A percentile compares a stretch with the other conserved stretches of the same genome.
Conservation (phyloP, 148 eudicot genomes). For the Agrostemma githago region DNA sequence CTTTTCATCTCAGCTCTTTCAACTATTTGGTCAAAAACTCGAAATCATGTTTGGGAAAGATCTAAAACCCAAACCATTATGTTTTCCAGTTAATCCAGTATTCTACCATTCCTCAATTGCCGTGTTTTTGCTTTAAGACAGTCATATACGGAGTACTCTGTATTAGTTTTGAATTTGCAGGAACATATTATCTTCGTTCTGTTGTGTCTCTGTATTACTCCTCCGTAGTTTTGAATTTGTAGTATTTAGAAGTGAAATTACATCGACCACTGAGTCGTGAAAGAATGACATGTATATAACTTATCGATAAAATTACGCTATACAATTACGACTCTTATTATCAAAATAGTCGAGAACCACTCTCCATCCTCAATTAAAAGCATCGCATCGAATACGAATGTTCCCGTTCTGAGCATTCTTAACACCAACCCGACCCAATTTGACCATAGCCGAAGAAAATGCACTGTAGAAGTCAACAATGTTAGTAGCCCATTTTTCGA, state of each 20-base stretch:
- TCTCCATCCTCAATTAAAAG: conserved; percentile 19
- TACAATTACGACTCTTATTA: background rate
- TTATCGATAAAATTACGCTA: background rate
- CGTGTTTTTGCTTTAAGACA: background rate
- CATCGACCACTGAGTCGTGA: too few species aligned
- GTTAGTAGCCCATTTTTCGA: conserved; percentile 33
- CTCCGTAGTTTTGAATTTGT: too few species aligned
- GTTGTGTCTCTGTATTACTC: background rate
- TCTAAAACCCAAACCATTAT: background rate
- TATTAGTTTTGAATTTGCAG: background rate
- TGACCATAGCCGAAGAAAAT: conserved; percentile 34
- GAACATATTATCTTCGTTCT: background rate
- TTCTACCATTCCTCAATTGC: too few species aligned
- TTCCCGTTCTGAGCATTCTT: conserved; percentile 20
- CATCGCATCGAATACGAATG: conserved; percentile 29
- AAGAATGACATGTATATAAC: background rate
- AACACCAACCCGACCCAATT: conserved; percentile 35
- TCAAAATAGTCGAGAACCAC: background rate
- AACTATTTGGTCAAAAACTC: too few species aligned
- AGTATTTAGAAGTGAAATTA: too few species aligned
- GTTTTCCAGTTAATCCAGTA: background rate
- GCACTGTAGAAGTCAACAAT: conserved; percentile 19
- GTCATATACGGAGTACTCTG: background rate
- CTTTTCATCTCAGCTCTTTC: background rate
- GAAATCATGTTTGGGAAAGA: too few species aligned